These are phyloP conservation scores for Quercus gilva DNA, from an alignment of 306 rosid genomes.

Conservation along the genomic window DNA sequence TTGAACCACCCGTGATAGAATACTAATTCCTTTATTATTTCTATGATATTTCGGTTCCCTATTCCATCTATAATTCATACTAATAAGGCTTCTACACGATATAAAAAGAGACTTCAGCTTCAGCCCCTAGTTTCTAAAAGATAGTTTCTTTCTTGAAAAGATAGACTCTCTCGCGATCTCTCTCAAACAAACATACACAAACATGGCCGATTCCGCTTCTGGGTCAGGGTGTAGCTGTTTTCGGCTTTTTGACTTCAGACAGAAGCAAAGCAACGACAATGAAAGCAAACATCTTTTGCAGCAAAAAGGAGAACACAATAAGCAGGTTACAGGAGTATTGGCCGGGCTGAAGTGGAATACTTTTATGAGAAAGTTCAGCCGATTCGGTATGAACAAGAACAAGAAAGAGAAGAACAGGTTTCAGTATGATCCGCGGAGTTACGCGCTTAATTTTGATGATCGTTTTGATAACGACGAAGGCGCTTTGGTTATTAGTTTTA, in stretches of 20 bases:
- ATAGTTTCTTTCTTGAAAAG: too few relatives aligned
- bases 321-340: constrained; percentile 51
- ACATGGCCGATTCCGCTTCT: constrained; percentile 5
- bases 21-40: too few relatives aligned
- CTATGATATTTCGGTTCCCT: too few relatives aligned
- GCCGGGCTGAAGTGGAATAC: constrained; percentile 82
- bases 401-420: constrained; percentile 28
- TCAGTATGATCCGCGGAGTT: constrained; percentile 66
- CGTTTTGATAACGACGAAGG: constrained; percentile 41
- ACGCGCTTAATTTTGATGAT: constrained; percentile 67
- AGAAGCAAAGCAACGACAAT: constrained; percentile 17
- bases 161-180: too few relatives aligned
- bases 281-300: constrained; percentile 26
- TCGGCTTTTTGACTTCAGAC: constrained; percentile 18
- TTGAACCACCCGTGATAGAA: too few relatives aligned
- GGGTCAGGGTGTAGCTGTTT: constrained; percentile 48
- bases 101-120: too few relatives aligned
- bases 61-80: too few relatives aligned
- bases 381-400: constrained; percentile 19
- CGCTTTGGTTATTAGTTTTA: constrained; percentile 34
- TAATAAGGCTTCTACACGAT: too few relatives aligned
- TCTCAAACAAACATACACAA: too few relatives aligned
- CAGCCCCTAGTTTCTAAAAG: too few relatives aligned
- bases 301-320: constrained; percentile 20
- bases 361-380: constrained; percentile 59